These are phyloP conservation scores for Neopestalotiopsis sp. DNA, from an alignment of 2,329 filamentous ascomycete genomes.

Conservation along the genomic window DNA sequence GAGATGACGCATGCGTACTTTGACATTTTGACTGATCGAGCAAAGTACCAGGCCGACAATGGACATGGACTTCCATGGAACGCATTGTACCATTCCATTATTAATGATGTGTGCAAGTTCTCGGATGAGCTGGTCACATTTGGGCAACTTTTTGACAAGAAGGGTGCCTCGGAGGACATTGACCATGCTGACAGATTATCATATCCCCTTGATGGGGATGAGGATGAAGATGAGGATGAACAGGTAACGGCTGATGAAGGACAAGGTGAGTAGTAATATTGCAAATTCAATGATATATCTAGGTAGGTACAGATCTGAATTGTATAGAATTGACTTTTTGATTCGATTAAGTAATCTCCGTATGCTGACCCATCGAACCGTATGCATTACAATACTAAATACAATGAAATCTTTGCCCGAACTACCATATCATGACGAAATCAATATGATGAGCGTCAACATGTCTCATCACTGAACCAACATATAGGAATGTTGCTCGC, in stretches of 20 bases:
- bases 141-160: background rate
- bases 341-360: no score
- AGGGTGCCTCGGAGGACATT: background rate
- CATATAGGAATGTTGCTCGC: no score
- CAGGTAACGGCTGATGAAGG: background rate
- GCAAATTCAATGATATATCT: no score
- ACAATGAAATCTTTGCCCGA: no score
- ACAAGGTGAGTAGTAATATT: no score
- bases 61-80: slow-evolving; percentile 5
- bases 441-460: no score
- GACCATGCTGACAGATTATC: background rate
- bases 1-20: slow-evolving; percentile 10
- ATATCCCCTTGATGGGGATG: background rate
- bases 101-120: background rate
- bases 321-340: no score
- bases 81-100: background rate
- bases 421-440: no score
- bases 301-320: no score
- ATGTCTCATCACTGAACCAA: no score
- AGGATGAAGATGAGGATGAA: background rate
- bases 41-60: background rate
- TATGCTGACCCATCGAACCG: no score
- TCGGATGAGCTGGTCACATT: background rate
- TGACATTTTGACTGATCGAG: background rate
- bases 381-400: no score